Percentiles rank a stretch among this genome's conserved stretches.
Evolutionary conservation across 257 asterid species (phyloP).

Genomic region (Solanum chiquidenum): DNA sequence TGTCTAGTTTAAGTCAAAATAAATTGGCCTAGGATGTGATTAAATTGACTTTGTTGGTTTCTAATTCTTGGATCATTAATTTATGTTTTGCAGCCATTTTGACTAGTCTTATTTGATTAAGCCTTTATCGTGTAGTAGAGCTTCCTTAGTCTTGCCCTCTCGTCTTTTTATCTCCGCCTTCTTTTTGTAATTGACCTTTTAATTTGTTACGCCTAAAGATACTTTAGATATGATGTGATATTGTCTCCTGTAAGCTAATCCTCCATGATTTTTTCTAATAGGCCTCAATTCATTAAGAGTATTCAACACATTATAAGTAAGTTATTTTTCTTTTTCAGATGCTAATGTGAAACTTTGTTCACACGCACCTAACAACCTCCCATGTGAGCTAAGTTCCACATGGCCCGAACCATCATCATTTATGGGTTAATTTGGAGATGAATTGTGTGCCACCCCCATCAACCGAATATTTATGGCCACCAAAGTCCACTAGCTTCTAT

Average conservation of each 20-base stretch:
- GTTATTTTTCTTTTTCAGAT: no score
- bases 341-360: background rate
- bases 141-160: no score
- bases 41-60: background rate
- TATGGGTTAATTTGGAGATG: background rate
- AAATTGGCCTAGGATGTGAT: background rate
- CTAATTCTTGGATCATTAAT: no score
- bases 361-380: background rate
- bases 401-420: background rate
- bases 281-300: no score
- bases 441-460: background rate
- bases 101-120: background rate
- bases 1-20: background rate
- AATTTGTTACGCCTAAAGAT: no score
- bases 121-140: no score
- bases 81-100: background rate
- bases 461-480: background rate
- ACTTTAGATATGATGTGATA: no score
- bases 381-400: background rate
- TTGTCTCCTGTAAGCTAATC: accelerated
- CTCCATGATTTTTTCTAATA: background rate
- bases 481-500: background rate
- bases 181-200: no score
- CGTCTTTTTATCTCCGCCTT: no score
- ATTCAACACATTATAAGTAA: no score